Evolutionary conservation across 768 basidiomycete genomes (phyloP), one percentile per base, ranked within the genome.

Genomic region (Tricholoma sp.): DNA sequence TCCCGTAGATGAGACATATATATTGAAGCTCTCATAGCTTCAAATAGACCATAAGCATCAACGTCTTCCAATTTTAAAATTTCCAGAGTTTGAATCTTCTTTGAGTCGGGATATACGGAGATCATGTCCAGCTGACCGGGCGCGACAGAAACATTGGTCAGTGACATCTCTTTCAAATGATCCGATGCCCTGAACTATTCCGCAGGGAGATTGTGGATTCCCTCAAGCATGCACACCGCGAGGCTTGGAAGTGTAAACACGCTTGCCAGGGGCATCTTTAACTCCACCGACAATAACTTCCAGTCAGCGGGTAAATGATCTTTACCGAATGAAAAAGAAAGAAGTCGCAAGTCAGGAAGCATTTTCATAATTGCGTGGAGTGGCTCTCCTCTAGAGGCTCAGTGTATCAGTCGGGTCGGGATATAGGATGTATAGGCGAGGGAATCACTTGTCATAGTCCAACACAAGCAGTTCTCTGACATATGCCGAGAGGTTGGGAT

Each of bases 1-100:
- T 50, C 49, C 49, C 49, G 49, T n/a, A 50, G 49, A n/a, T 50
- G 29, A 15, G 49, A 50, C 31, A 50, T 32, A 36, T 50, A 29
- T 8, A 32, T 7, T 17, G n/a, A 32, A 50, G 18, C 18, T 17
- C 31, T 32, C 31, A 50, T 32, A n/a, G 31, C 31, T 1, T 32
- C 49, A 8, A 33, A 33, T 3, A 50, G 6, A 8, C 6, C 3
- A 17, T 50, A 0, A 31, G 10, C 5, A 10, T n/a, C 24, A 24
- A 24, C 11, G 4, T 32, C 13, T 50, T 13, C 13, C 31, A 36
- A n/a, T n/a, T 31, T n/a, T 32, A 50, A 50, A 45, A 3, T 6
- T 28, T 45, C 20, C 44, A 45, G 44, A 24, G 24, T 2, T 24
- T 45, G 44, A 45, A 15, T 24, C 9, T 24, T 24, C 24, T 24